Percentiles rank a stretch among this genome's conserved stretches.
Evolutionary conservation across 148 eudicot genomes (phyloP).

Genomic region (Chenopodium formosanum): DNA sequence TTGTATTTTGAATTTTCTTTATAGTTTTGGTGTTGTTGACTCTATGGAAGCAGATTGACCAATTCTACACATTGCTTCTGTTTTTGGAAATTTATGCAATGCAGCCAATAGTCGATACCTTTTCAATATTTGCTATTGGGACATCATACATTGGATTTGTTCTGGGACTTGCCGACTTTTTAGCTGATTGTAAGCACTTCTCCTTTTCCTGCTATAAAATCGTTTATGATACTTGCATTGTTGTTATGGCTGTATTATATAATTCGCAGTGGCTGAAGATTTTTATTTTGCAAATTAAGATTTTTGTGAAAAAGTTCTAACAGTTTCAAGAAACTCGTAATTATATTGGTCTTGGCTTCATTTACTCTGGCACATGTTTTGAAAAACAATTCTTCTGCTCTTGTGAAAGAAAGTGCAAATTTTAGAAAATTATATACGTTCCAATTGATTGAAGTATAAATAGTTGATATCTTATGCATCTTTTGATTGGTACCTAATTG

Average conservation of each 20-base stretch:
- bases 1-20: slow-evolving; percentile 17
- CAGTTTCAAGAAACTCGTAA: neutral
- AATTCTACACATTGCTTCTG: slow-evolving; percentile 1
- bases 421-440: too few relatives aligned
- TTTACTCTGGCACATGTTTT: neutral
- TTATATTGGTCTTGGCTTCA: neutral
- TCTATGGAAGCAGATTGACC: neutral
- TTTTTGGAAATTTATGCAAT: slow-evolving; percentile 16
- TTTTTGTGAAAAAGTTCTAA: neutral
- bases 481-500: neutral
- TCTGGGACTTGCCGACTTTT: slow-evolving; percentile 86
- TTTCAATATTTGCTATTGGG: slow-evolving; percentile 85
- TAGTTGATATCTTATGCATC: neutral
- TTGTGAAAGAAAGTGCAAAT: too few relatives aligned
- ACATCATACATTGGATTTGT: slow-evolving; percentile 94
- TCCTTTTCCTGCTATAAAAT: slow-evolving; percentile 5
- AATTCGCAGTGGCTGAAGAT: neutral
- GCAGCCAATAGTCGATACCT: slow-evolving; percentile 87
- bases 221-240: neutral
- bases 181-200: slow-evolving; percentile 73
- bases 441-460: too few relatives aligned
- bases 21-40: neutral
- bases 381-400: too few relatives aligned
- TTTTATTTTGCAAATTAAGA: neutral
- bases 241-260: neutral